Evolutionary conservation across 495 filamentous ascomycete species (phyloP).

Genomic region (Tuber calosporum): DNA sequence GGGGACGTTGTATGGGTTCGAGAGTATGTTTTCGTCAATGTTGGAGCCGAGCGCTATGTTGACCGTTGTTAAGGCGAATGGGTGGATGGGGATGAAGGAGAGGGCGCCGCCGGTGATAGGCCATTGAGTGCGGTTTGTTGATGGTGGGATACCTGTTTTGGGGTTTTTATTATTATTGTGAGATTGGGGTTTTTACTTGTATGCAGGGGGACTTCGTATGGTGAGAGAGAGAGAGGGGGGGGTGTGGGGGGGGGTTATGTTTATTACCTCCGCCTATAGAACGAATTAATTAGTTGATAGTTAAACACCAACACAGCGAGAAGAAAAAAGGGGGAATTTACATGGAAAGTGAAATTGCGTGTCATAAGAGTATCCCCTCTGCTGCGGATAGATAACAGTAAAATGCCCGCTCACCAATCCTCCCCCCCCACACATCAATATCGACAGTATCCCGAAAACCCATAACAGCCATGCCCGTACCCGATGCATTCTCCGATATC

Average conservation of each 20-base stretch:
- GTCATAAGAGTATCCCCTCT: constrained; percentile 22
- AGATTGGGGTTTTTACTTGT: neutral
- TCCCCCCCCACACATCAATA: neutral
- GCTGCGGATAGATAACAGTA: constrained; percentile 15
- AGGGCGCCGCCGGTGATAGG: constrained; percentile 52
- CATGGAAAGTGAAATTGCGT: constrained; percentile 31
- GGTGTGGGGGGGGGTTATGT: neutral
- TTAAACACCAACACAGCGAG: neutral
- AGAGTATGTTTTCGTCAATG: constrained; percentile 43
- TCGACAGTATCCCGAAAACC: neutral
- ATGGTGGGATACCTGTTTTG: constrained; percentile 13
- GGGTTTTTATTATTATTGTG: neutral
- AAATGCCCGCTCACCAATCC: constrained; percentile 26
- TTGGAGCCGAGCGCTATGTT: constrained; percentile 55
- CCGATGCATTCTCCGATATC: neutral
- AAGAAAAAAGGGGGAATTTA: constrained; percentile 3
- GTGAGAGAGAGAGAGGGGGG: too few relatives aligned
- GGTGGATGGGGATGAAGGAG: constrained; percentile 49
- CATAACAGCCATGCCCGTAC: constrained; percentile 1
- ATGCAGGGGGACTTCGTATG: neutral
- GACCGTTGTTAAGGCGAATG: constrained; percentile 53
- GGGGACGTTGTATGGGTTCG: constrained; percentile 51
- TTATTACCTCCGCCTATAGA: constrained; percentile 26
- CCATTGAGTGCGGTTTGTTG: constrained; percentile 54
- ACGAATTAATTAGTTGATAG: constrained; percentile 11